These are phyloP conservation scores for Drechslerella stenobrocha DNA, from an alignment of 2,329 filamentous ascomycete species.

Conservation along the genomic window DNA sequence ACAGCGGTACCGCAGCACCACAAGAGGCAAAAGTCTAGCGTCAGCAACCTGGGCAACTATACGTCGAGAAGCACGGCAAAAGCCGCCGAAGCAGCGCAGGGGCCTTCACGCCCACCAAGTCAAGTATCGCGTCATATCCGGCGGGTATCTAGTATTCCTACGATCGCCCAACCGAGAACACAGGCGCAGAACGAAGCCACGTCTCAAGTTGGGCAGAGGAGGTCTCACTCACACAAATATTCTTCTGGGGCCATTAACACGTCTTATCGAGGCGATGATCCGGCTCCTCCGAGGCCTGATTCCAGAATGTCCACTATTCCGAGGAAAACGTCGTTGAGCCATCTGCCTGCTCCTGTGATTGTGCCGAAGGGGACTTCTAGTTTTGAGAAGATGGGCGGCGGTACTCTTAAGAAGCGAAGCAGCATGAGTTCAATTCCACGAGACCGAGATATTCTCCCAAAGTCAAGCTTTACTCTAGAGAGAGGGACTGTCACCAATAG, in stretches of 20 bases:
- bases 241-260: slow-evolving; percentile 8
- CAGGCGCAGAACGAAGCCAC: slow-evolving; percentile 21
- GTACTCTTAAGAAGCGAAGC: slow-evolving; percentile 21
- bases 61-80: slow-evolving; percentile 12
- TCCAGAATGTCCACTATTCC: slow-evolving; percentile 23
- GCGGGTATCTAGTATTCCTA: slow-evolving; percentile 44
- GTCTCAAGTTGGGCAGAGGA: slow-evolving; percentile 1
- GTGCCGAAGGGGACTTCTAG: slow-evolving; percentile 25
- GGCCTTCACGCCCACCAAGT: slow-evolving; percentile 2
- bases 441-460: slow-evolving; percentile 30
- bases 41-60: slow-evolving; percentile 25
- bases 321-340: slow-evolving; percentile 29
- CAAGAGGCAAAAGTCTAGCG: slow-evolving; percentile 18
- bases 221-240: slow-evolving; percentile 16
- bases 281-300: slow-evolving; percentile 7
- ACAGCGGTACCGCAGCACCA: slow-evolving; percentile 4
- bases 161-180: slow-evolving; percentile 31
- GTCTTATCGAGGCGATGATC: slow-evolving; percentile 1
- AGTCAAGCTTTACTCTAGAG: slow-evolving; percentile 26
- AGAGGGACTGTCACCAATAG: slow-evolving; percentile 34
- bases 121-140: slow-evolving; percentile 14
- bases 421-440: slow-evolving; percentile 21
- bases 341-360: slow-evolving; percentile 12
- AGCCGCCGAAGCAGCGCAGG: slow-evolving; percentile 13
- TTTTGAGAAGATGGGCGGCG: slow-evolving; percentile 32